Evolutionary conservation across 1,139 yeast species (phyloP).

Genomic region (Taiozyma onychis): DNA sequence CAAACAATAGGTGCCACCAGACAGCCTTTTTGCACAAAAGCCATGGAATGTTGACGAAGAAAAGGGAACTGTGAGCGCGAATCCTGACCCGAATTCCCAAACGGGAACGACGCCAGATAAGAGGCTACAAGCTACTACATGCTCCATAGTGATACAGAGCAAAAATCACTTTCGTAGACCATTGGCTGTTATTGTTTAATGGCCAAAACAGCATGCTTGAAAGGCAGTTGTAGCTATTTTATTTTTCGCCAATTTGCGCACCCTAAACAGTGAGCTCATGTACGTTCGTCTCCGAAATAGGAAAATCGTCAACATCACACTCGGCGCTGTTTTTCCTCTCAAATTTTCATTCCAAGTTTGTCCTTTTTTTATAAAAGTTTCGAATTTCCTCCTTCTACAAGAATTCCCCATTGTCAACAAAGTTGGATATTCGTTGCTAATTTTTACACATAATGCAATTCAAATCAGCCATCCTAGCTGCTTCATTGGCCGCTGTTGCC

Average conservation of each 20-base stretch:
- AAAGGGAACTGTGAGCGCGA: not conserved
- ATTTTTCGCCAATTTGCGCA: not conserved
- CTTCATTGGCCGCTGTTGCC: slow-evolving; percentile 33
- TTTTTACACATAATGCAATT: slow-evolving; percentile 38
- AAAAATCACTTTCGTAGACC: no score
- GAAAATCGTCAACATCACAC: slow-evolving; percentile 4
- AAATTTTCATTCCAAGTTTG: slow-evolving; percentile 2
- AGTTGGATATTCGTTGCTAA: not conserved
- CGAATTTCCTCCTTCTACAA: not conserved
- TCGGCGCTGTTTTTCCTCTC: slow-evolving; percentile 1
- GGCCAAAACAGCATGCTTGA: not conserved
- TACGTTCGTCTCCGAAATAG: not conserved
- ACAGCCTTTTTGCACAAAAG: not conserved
- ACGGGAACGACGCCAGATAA: not conserved
- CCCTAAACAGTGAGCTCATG: not conserved
- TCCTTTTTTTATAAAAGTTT: not conserved
- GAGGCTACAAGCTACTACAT: not conserved
- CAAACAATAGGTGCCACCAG: not conserved
- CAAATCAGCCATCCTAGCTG: slow-evolving; percentile 42
- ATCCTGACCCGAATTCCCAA: not conserved
- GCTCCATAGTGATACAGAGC: no score
- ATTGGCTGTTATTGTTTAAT: no score
- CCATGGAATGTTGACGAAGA: not conserved
- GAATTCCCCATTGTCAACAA: not conserved
- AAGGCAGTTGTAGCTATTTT: not conserved